Evolutionary conservation across 2,329 filamentous ascomycete species (phyloP), one percentile per base, ranked within the genome.

Genomic region (Xylariaceae sp.): DNA sequence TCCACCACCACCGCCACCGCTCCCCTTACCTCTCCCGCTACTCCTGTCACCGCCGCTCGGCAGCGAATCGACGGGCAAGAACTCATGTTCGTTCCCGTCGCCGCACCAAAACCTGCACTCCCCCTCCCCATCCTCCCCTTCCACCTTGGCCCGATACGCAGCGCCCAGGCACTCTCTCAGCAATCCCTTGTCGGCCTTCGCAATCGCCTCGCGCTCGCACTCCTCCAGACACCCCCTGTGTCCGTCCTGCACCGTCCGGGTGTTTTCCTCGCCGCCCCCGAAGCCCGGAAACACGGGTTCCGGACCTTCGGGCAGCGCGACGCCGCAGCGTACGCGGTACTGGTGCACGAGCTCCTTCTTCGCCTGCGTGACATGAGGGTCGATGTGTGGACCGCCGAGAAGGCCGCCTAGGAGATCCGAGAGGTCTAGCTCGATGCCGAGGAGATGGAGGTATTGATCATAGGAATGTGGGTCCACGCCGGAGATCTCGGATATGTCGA

Each of bases 281-380:
- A 33, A 18, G 1, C 29, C 40, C 3, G 52, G 52, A 24, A 45
- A 58, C 37, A 10, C 23, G 20, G 40, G 57, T 21, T 7, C 16
- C 9, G 42, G 43, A 15, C 35, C 36, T 7, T 45, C 27, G 41
- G 58, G 57, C 9, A 54, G 23, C n/a, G 11, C 26, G 4, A 60
- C 48, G 33, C 51, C 61, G 55, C 64, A 67, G 8, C 37, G 51
- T 11, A 64, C 62, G 40, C 64, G 62, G 49, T 62, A 67, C 47
- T 58, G 43, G 48, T 62, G 63, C 16, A 63, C 50, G 8, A 65
- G 44, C 37, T 57, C 47, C n/a, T 39, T 35, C 13, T 29, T 21
- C 8, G 29, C 35, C 24, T 40, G 16, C 7, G 42, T 43, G 6
- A 24, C 10, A 7, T 23, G 9, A 13, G 13, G 30, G 21, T 36